Evolutionary conservation across 495 filamentous ascomycete genomes (phyloP).

Genomic region (Lentithecium fluviatile): DNA sequence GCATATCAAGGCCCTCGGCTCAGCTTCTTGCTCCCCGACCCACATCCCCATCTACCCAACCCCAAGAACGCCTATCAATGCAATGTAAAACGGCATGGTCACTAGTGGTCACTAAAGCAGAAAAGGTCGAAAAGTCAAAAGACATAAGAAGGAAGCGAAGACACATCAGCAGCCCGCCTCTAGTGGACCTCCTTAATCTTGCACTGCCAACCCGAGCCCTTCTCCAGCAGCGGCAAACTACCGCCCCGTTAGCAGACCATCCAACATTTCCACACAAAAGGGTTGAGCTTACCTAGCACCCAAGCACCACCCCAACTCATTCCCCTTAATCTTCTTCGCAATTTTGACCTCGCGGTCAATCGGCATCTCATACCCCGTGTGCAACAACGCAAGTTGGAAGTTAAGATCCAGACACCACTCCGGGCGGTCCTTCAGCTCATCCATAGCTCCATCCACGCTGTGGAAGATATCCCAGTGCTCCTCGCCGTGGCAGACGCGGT

Average conservation of each 20-base stretch:
- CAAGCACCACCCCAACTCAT: slow-evolving; percentile 96
- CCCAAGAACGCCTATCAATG: slow-evolving; percentile 16
- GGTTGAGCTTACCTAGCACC: slow-evolving; percentile 74
- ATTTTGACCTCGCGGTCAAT: slow-evolving; percentile 93
- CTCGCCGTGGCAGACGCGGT: slow-evolving; percentile 80
- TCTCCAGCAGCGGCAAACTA: slow-evolving; percentile 70
- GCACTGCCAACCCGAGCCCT: slow-evolving; percentile 75
- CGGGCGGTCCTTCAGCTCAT: slow-evolving; percentile 73
- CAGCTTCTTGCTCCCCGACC: too few species aligned
- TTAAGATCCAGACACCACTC: slow-evolving; percentile 93
- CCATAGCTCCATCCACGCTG: slow-evolving; percentile 66
- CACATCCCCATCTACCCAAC: background rate
- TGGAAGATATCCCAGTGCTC: slow-evolving; percentile 73
- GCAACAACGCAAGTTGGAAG: slow-evolving; percentile 88
- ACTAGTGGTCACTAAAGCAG: background rate
- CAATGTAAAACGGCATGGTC: background rate
- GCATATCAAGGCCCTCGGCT: too few species aligned
- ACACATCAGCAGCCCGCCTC: background rate
- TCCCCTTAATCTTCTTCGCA: slow-evolving; percentile 96
- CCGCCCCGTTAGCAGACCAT: slow-evolving; percentile 1
- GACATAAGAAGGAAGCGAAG: background rate
- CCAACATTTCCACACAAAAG: background rate
- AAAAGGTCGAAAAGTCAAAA: background rate
- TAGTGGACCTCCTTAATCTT: slow-evolving; percentile 62
- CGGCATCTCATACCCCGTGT: slow-evolving; percentile 98